Percentiles rank a stretch among this genome's conserved stretches.
Conservation (phyloP, 2,329 filamentous ascomycete species). For the Curvularia spicifera region DNA sequence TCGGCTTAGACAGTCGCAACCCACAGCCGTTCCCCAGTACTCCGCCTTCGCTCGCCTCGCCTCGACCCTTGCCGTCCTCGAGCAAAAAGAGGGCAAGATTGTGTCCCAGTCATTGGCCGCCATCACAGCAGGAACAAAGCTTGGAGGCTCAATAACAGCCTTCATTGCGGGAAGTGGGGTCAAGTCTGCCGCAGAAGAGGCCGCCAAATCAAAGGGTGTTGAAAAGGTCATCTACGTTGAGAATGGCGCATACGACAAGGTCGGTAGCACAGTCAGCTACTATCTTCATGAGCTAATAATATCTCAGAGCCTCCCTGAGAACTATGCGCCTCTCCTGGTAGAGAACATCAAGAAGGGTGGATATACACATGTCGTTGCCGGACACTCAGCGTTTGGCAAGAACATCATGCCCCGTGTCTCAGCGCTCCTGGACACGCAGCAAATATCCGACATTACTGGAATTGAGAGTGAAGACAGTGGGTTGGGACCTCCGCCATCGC, state of each 20-base stretch:
- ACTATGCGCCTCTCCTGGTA: conserved; percentile 87
- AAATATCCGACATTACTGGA: conserved; percentile 87
- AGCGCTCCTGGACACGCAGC: conserved; percentile 88
- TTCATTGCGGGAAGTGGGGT: conserved; percentile 85
- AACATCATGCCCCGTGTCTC: conserved; percentile 89
- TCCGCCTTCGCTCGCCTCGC: conserved; percentile 72
- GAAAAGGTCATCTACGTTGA: conserved; percentile 92
- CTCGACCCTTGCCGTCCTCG: conserved; percentile 88
- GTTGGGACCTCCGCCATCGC: conserved; percentile 32
- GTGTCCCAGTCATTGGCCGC: conserved; percentile 82
- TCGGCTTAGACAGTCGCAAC: conserved; percentile 52
- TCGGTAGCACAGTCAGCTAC: conserved; percentile 44
- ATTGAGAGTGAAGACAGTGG: conserved; percentile 86
- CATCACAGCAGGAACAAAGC: conserved; percentile 82
- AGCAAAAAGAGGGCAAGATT: conserved; percentile 89
- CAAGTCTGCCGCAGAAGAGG: conserved; percentile 78
- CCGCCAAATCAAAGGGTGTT: conserved; percentile 85
- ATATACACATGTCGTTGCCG: conserved; percentile 89
- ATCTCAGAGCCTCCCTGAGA: conserved; percentile 79
- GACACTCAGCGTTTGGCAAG: conserved; percentile 96
- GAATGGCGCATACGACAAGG: conserved; percentile 91
- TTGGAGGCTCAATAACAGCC: conserved; percentile 84
- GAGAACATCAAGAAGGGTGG: conserved; percentile 97
- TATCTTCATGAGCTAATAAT: conserved; percentile 12
- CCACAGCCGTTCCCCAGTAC: conserved; percentile 50